A percentile compares a stretch with the other conserved stretches of the same genome.
phyloP scores from a whole-genome alignment of 1,284 basidiomycete genomes.

The Fomitopsis palustris region DNA sequence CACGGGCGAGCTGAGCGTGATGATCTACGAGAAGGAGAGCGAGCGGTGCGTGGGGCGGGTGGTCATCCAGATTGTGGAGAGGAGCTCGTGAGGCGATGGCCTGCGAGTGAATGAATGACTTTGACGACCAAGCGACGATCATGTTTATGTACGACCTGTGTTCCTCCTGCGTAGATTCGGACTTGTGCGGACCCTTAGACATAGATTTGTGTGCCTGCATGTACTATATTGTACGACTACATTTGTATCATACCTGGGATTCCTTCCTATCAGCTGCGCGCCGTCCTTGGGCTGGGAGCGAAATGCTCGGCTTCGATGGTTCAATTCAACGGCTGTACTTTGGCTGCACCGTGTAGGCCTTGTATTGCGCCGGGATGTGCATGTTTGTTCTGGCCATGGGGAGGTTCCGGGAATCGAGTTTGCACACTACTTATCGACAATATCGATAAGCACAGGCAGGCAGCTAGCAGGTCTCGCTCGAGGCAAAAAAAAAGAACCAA shows the following conservation, averaged over 20 bases:
- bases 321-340: no score
- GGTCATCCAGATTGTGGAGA: constrained; percentile 55
- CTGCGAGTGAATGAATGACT: no score
- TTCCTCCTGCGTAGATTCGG: neutral
- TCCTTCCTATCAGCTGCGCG: no score
- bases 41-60: constrained; percentile 52
- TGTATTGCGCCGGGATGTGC: no score
- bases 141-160: neutral
- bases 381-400: no score
- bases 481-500: neutral
- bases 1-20: constrained; percentile 53
- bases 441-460: neutral
- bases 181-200: neutral
- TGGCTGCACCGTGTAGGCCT: no score
- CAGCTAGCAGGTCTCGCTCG: neutral
- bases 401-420: no score
- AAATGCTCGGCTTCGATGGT: no score
- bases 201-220: neutral
- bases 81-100: constrained; percentile 22
- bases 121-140: neutral
- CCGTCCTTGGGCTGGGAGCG: no score
- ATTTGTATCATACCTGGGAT: neutral
- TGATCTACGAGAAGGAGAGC: constrained; percentile 48
- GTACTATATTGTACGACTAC: neutral
- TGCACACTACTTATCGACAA: no score